phyloP scores from a whole-genome alignment of 1,284 basidiomycete species.

The Coriolopsis trogii region DNA sequence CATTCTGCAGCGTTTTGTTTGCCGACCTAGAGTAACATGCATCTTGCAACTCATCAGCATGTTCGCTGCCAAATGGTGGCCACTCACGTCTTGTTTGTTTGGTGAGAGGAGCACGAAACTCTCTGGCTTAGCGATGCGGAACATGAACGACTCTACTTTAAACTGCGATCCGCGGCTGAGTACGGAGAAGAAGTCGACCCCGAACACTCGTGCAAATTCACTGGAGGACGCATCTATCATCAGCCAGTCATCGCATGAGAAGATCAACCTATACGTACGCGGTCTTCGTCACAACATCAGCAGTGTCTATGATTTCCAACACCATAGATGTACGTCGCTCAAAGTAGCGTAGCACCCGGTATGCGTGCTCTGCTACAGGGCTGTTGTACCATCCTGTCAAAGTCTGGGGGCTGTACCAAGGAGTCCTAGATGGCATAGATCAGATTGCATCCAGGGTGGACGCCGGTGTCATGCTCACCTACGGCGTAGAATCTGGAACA shows the following conservation, averaged over 20 bases:
- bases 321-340: conserved; percentile 65
- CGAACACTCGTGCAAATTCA: conserved; percentile 96
- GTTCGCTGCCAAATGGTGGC: background rate
- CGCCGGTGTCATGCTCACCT: no score
- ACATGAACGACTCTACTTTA: conserved; percentile 99
- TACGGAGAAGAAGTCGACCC: conserved; percentile 96
- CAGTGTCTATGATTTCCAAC: conserved; percentile 78
- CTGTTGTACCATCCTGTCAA: conserved; percentile 79
- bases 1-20: conserved; percentile 96
- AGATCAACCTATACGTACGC: conserved; percentile 56
- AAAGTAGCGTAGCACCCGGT: conserved; percentile 66
- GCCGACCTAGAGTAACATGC: conserved; percentile 73
- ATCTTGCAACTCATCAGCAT: background rate
- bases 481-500: conserved; percentile 74
- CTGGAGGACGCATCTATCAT: conserved; percentile 42
- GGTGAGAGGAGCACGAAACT: conserved; percentile 89
- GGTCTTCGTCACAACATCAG: conserved; percentile 85
- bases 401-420: conserved; percentile 70
- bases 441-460: no score
- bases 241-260: background rate
- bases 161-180: conserved; percentile 95
- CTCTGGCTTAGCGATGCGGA: conserved; percentile 97
- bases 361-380: conserved; percentile 54
- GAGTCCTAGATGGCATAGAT: conserved; percentile 75
- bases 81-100: conserved; percentile 76